Evolutionary conservation across 148 eudicot species (phyloP), one percentile per base, ranked within the genome.

Genomic region (Rhododendron molle): DNA sequence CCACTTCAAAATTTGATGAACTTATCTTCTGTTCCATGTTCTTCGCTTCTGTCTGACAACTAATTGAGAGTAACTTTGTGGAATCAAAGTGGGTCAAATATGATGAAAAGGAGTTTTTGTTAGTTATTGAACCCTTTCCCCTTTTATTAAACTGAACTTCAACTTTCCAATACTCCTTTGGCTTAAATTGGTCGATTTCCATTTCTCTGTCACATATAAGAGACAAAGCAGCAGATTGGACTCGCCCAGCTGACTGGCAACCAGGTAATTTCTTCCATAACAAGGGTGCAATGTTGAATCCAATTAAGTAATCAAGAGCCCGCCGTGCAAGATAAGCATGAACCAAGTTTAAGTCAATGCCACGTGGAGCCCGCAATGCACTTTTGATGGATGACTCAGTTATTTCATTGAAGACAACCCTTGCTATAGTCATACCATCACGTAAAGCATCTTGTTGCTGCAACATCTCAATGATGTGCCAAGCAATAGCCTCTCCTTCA

Each of bases 401-500:
- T 83, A 97, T 94, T 89, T 97, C 98, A 83, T 93, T 94, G 81
- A 97, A 97, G 62, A 94, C 97, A 81, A 97, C 98, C 88, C 99
- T 93, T 36, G 96, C 94, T 80, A 97, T 92, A 44, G 86, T 91
- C 12, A 93, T 46, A 90, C 90, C 91, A 74, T 92, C 87, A 82
- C 52, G 92, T 79, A 97, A 87, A 89, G 98, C 93, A 82, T 92
- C 94, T 82, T 97, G 99, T 86, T 97, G 99, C 83, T 89, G 90
- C 91, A 97, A 86, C 99, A 97, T 95, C 92, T 97, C 99, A 84
- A 95, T 86, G 65, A 95, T 92, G 88, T 97, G 99, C 99, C 99
- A 97, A 81, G 99, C 98, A 88, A 97, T 97, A 32, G 98, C 98
- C 89, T 97, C 99, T 50, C 99, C 98, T 90, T 97, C 99, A 60